These are phyloP conservation scores for Oryza nivara DNA, from an alignment of 176 grass and related monocot genomes.

Conservation along the genomic window DNA sequence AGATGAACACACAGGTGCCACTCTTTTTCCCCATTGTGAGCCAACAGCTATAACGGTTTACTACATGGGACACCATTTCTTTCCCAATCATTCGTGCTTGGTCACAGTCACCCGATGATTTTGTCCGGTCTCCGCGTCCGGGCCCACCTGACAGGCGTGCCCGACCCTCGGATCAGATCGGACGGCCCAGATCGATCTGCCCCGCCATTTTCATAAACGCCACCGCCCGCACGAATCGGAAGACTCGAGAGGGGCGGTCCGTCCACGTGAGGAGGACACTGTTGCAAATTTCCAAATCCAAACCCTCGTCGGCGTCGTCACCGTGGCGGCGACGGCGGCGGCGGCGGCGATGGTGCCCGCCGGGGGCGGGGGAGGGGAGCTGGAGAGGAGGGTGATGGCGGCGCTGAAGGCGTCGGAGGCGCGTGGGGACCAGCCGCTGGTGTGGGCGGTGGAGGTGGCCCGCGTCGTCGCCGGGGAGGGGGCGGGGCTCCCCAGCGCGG, in stretches of 20 bases:
- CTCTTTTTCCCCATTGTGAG: neutral
- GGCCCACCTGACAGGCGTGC: neutral
- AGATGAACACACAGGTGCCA: neutral
- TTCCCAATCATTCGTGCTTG: too few species aligned
- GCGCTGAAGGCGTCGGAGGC: slow-evolving; percentile 79
- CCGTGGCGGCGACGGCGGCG: slow-evolving; percentile 9
- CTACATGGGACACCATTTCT: neutral
- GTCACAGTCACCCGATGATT: neutral
- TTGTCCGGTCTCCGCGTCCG: neutral
- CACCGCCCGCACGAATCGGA: neutral
- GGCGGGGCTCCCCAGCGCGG: slow-evolving; percentile 57
- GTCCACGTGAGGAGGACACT: neutral
- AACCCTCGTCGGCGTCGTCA: slow-evolving; percentile 56
- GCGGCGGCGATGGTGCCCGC: slow-evolving; percentile 15
- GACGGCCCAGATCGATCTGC: slow-evolving; percentile 19
- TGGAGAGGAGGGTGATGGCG: slow-evolving; percentile 84
- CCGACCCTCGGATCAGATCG: neutral
- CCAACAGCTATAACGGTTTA: neutral
- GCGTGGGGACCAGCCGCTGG: slow-evolving; percentile 71
- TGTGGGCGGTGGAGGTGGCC: slow-evolving; percentile 66
- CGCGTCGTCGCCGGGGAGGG: slow-evolving; percentile 65
- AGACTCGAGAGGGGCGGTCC: too few species aligned
- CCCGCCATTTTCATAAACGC: neutral
- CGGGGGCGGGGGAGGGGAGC: slow-evolving; percentile 1
- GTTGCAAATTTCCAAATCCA: slow-evolving; percentile 31